Conservation (phyloP, 1,284 basidiomycete species). For the Malassezia sp. region DNA sequence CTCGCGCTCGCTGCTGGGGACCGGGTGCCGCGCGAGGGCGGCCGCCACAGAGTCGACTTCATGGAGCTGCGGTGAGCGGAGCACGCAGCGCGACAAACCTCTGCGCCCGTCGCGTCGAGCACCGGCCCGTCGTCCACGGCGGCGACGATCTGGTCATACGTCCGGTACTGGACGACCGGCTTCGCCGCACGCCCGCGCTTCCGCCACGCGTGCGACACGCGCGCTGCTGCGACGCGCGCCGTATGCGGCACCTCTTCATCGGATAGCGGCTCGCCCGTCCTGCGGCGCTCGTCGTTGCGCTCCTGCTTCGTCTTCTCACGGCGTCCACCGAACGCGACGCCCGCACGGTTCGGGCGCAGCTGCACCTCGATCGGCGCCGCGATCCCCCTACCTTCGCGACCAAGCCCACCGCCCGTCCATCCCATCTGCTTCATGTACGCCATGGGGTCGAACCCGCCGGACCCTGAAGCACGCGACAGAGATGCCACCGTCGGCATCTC, state of each 20-base stretch:
- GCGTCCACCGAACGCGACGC: slow-evolving; percentile 42
- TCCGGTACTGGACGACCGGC: slow-evolving; percentile 36
- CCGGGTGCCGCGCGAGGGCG: slow-evolving; percentile 21
- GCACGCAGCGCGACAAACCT: no score
- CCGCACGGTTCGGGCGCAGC: slow-evolving; percentile 37
- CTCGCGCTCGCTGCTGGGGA: slow-evolving; percentile 65
- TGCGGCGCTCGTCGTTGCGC: slow-evolving; percentile 25
- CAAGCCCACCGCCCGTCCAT: slow-evolving; percentile 44
- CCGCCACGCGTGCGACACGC: slow-evolving; percentile 23
- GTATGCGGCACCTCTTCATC: slow-evolving; percentile 22
- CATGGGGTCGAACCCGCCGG: slow-evolving; percentile 34
- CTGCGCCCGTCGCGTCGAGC: slow-evolving; percentile 32
- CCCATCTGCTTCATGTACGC: slow-evolving; percentile 42
- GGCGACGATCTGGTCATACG: slow-evolving; percentile 42
- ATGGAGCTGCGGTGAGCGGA: no score
- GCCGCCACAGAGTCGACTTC: slow-evolving; percentile 28
- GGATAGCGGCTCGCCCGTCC: slow-evolving; percentile 22
- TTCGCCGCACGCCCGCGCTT: slow-evolving; percentile 18
- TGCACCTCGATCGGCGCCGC: slow-evolving; percentile 43
- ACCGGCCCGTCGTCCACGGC: slow-evolving; percentile 32
- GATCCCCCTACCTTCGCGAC: slow-evolving; percentile 39
- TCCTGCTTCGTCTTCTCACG: slow-evolving; percentile 40
- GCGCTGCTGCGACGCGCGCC: neutral
- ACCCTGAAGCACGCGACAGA: slow-evolving; percentile 12
- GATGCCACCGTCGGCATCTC: slow-evolving; percentile 4